These are phyloP conservation scores for Fonsecaea nubica DNA, from an alignment of 2,329 filamentous ascomycete genomes.

Conservation along the genomic window DNA sequence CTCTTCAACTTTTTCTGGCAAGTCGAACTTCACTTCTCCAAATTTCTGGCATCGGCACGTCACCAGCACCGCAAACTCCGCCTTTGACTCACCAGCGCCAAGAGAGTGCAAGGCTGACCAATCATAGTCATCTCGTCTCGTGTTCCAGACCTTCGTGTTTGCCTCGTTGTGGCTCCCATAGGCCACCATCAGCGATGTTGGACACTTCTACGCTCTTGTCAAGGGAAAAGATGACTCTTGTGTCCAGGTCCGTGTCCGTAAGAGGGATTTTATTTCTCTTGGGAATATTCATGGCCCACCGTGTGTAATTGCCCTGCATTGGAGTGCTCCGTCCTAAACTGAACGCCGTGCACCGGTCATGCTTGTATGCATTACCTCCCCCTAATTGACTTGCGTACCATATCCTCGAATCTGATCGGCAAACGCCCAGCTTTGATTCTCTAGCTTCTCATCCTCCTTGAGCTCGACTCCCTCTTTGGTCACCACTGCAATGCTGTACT, in stretches of 20 bases:
- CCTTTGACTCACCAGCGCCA: conserved; percentile 18
- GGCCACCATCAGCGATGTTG: not conserved
- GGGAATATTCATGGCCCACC: conserved; percentile 6
- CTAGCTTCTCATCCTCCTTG: conserved; percentile 83
- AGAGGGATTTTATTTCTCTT: conserved; percentile 1
- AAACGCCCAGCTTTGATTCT: conserved; percentile 98
- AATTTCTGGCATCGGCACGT: conserved; percentile 26
- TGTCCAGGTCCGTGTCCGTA: not conserved
- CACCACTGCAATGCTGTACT: conserved; percentile 88
- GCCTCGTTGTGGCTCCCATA: not conserved
- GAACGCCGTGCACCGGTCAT: conserved; percentile 17
- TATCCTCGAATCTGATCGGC: conserved; percentile 94
- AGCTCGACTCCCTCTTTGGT: conserved; percentile 84
- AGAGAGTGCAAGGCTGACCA: conserved; percentile 26
- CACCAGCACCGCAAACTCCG: conserved; percentile 17
- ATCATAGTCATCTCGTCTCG: not conserved
- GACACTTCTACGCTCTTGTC: not conserved
- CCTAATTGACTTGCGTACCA: conserved; percentile 74
- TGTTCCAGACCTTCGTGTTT: not conserved
- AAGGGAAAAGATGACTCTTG: conserved; percentile 10
- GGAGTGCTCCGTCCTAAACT: conserved; percentile 4
- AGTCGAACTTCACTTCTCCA: conserved; percentile 5
- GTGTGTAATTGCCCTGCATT: conserved; percentile 12
- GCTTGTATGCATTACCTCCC: conserved; percentile 6
- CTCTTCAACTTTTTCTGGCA: conserved; percentile 20